phyloP scores from a whole-genome alignment of 495 filamentous ascomycete genomes.

The Emericellopsis terricola region DNA sequence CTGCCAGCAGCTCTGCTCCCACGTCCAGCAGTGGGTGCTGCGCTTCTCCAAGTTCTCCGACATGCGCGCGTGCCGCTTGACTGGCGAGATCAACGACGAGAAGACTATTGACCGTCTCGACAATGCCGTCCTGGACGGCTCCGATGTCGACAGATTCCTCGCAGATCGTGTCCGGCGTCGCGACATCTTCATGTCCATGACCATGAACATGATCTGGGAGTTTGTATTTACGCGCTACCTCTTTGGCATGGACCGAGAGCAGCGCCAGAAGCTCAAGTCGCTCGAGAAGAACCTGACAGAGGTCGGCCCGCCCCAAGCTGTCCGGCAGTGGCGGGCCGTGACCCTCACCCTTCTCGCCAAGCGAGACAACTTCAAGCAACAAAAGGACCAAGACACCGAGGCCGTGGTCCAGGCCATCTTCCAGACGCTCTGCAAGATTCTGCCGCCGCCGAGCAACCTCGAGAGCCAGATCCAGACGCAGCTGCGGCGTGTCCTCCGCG shows the following conservation, averaged over 20 bases:
- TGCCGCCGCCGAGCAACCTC: slow-evolving; percentile 64
- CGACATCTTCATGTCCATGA: slow-evolving; percentile 90
- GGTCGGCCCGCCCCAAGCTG: slow-evolving; percentile 62
- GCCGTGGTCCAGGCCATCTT: slow-evolving; percentile 78
- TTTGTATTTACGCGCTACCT: slow-evolving; percentile 94
- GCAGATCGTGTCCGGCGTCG: slow-evolving; percentile 69
- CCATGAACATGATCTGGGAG: slow-evolving; percentile 97
- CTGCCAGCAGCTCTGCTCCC: slow-evolving; percentile 84
- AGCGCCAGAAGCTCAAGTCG: slow-evolving; percentile 87
- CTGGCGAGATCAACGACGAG: slow-evolving; percentile 68
- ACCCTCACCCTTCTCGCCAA: slow-evolving; percentile 77
- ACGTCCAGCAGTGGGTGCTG: slow-evolving; percentile 89
- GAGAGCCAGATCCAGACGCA: slow-evolving; percentile 58
- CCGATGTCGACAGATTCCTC: slow-evolving; percentile 73
- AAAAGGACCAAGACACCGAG: slow-evolving; percentile 72
- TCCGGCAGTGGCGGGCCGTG: slow-evolving; percentile 89
- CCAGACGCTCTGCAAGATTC: slow-evolving; percentile 53
- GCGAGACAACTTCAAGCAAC: slow-evolving; percentile 50
- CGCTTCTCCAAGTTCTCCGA: slow-evolving; percentile 95
- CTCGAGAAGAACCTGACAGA: slow-evolving; percentile 82
- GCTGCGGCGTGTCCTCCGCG: slow-evolving; percentile 61
- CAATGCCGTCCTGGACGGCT: slow-evolving; percentile 82
- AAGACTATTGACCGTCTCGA: slow-evolving; percentile 84
- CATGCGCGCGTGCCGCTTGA: slow-evolving; percentile 61
- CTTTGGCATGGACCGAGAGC: slow-evolving; percentile 94